A percentile compares a stretch with the other conserved stretches of the same genome.
Evolutionary conservation across 1,284 basidiomycete species (phyloP).

Genomic region (Leccinum angustisporum): DNA sequence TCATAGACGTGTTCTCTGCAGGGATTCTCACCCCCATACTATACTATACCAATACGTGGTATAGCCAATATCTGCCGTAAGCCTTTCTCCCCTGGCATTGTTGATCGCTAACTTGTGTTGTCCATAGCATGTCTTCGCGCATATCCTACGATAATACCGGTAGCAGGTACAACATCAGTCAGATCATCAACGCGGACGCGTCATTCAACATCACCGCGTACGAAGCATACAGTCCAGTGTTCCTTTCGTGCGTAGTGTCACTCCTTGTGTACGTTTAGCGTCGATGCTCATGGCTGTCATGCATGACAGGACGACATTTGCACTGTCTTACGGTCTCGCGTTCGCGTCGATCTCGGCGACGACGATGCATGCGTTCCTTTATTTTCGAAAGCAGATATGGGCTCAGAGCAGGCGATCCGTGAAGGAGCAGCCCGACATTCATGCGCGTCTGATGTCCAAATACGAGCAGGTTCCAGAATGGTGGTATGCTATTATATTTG

Average conservation of each 20-base stretch:
- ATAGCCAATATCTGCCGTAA: constrained; percentile 55
- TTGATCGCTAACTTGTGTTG: background rate
- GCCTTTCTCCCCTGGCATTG: background rate
- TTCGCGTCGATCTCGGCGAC: constrained; percentile 72
- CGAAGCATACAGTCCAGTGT: constrained; percentile 79
- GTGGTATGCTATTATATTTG: constrained; percentile 59
- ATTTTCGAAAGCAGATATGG: constrained; percentile 69
- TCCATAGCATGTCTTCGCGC: constrained; percentile 48
- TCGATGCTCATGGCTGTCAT: background rate
- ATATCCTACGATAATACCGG: constrained; percentile 46
- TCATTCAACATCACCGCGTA: constrained; percentile 70
- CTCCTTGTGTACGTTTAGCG: background rate
- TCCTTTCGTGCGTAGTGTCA: constrained; percentile 55
- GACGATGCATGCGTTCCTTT: constrained; percentile 65
- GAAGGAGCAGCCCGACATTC: constrained; percentile 71
- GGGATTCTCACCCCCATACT: constrained; percentile 68
- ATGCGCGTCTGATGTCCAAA: constrained; percentile 67
- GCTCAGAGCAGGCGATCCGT: constrained; percentile 49
- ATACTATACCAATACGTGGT: constrained; percentile 66
- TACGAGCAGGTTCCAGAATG: constrained; percentile 76
- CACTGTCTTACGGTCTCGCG: constrained; percentile 66
- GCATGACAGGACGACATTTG: constrained; percentile 44
- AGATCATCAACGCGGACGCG: constrained; percentile 59
- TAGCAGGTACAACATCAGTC: constrained; percentile 61
- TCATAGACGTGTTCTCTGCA: constrained; percentile 5